Base-by-base conservation (phyloP, 148 eudicot species). In the Cornus controversa region DNA sequence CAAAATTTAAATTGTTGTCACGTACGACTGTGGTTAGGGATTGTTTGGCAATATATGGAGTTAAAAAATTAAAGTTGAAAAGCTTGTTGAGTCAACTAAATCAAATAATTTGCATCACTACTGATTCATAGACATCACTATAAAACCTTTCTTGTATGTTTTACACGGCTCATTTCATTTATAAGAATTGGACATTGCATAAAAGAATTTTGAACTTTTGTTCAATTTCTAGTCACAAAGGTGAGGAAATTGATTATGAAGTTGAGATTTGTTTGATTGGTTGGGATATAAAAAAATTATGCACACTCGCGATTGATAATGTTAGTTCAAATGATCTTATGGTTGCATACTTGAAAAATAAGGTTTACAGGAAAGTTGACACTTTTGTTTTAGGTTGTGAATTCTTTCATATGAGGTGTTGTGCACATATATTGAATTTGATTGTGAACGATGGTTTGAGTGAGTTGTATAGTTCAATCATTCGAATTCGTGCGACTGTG, bases 291-390 rank as follows among this genome's bases (percentile, higher is more conserved):
- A 60, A 81, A 1, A 69, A 40, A 1, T 0, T 75, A 28, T 42
- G 69, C 3, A 69, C 79, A 0, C 23, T 80, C 7, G 71, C 65
- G 1, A 67, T 75, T 62, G 79, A 80, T 25, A 80, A 80, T 70
- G 79, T 71, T 60, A 69, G 67, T 36, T 70, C 79, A 0, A 80
- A 80, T 34, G 50, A 80, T 57, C n/a, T n/a, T n/a, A n/a, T n/a
- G n/a, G n/a, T n/a, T n/a, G n/a, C n/a, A n/a, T n/a, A n/a, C n/a
- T n/a, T 64, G 53, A 65, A 42, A 18, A 68, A 40, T n/a, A 75
- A 40, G 37, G 4, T 65, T 16, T 26, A 70, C n/a, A n/a, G n/a
- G n/a, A n/a, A n/a, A n/a, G n/a, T n/a, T n/a, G n/a, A n/a, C n/a
- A n/a, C n/a, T n/a, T n/a, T n/a, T n/a, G n/a, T n/a, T n/a, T n/a